phyloP scores from a whole-genome alignment of 495 filamentous ascomycete species.

The Aspergillus sclerotioniger region DNA sequence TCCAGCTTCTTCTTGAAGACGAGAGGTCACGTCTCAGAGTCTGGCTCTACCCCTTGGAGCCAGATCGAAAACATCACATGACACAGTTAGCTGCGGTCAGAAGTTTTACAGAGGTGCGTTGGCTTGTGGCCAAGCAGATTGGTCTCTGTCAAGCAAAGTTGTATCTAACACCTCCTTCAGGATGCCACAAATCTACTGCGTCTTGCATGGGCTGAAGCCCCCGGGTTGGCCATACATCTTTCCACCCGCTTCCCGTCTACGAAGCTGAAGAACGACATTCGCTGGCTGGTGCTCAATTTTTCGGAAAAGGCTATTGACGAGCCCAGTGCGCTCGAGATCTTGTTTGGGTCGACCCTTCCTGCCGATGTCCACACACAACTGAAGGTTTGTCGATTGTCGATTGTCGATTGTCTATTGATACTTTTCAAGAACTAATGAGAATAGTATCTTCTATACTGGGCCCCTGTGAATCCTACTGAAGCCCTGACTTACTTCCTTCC shows the following conservation, averaged over 20 bases:
- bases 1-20: conserved; percentile 76
- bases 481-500: conserved; percentile 92
- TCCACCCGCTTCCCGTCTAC: conserved; percentile 72
- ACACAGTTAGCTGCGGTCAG: conserved; percentile 34
- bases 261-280: conserved; percentile 69
- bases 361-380: conserved; percentile 78
- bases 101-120: conserved; percentile 32
- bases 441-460: conserved; percentile 92
- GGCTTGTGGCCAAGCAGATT: background rate
- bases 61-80: conserved; percentile 58
- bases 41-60: conserved; percentile 83
- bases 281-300: conserved; percentile 73
- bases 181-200: conserved; percentile 55
- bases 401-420: background rate
- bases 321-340: conserved; percentile 74
- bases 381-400: conserved; percentile 54
- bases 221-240: conserved; percentile 81
- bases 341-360: conserved; percentile 74
- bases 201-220: conserved; percentile 81
- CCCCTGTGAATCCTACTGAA: conserved; percentile 86
- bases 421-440: conserved; percentile 31
- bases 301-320: conserved; percentile 77
- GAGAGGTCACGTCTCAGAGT: conserved; percentile 81
- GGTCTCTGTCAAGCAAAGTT: background rate
- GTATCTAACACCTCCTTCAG: conserved; percentile 24